Evolutionary conservation across 768 basidiomycete species (phyloP).

Genomic region (Serendipita sp.): DNA sequence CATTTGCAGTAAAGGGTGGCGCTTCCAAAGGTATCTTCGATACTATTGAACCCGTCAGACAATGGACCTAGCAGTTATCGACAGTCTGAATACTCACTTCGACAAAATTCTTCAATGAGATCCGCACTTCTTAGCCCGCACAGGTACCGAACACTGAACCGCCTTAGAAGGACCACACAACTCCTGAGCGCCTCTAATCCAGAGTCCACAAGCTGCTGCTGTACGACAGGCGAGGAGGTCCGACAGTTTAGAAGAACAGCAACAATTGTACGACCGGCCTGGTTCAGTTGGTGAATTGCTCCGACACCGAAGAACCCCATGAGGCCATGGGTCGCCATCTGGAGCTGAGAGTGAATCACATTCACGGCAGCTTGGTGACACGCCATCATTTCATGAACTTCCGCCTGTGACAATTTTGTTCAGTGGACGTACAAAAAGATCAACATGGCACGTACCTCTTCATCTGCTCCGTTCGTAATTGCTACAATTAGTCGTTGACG

Average conservation of each 20-base stretch:
- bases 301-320: conserved; percentile 34
- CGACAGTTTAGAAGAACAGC: conserved; percentile 81
- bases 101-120: conserved; percentile 89
- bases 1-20: conserved; percentile 36
- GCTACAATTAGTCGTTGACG: conserved; percentile 43
- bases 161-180: conserved; percentile 70
- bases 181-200: conserved; percentile 74
- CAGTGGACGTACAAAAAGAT: not conserved
- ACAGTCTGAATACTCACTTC: conserved; percentile 36
- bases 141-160: conserved; percentile 84
- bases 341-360: conserved; percentile 14
- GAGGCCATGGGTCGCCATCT: conserved; percentile 40
- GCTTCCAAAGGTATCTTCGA: conserved; percentile 76
- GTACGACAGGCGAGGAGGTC: conserved; percentile 32
- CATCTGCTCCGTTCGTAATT: not conserved
- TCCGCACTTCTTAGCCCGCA: conserved; percentile 84
- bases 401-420: not conserved
- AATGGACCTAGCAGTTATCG: not conserved
- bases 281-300: conserved; percentile 88
- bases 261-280: conserved; percentile 80
- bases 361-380: conserved; percentile 1
- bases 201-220: conserved; percentile 57
- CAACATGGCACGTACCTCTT: not conserved
- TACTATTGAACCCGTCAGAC: conserved; percentile 26
- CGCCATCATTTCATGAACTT: conserved; percentile 3